Base-by-base conservation (phyloP, 1,284 basidiomycete species). In the Microbotryum saponariae region DNA sequence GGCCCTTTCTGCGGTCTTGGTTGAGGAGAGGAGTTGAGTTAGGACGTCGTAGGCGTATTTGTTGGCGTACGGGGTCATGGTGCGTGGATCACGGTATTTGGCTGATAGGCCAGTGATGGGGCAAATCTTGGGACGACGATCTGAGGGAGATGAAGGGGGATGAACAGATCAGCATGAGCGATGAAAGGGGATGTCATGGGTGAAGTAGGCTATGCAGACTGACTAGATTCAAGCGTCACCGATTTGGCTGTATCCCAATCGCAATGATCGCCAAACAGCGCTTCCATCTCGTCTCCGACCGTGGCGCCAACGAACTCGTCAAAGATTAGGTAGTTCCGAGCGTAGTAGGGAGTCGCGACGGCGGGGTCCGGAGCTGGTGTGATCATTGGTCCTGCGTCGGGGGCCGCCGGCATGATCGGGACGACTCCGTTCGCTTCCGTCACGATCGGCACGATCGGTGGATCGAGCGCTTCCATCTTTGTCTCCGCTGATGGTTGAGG, bases 1-100 rank as follows among this genome's bases (percentile, higher is more conserved):
- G 7, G 31, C 31, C 31, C 7, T 7, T 16, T 42, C 16, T 14
- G 37, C 5, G 4, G 37, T 12, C 37, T 42, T 42, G 37, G 16
- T 42, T 42, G 37, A 42, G 2, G 37, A 42, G 14, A 42, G 37
- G 37, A 42, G 14, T 42, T 42, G 37, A 18, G 37, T 48, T 25
- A 66, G 51, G 29, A 52, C 79, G 44, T 80, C 72, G 72, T 82
- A 92, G 14, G 87, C 87, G n/a, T 77, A 75, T 6, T 81, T 72
- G 65, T 85, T 82, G 3, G 88, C 86, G 72, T 83, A 92, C 0
- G 89, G 87, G 3, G 87, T 84, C 10, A 85, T 84, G 0, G 85
- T 85, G 46, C 83, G 78, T 4, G 89, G 88, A 72, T 91, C 89
- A 45, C 82, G 73, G 71, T 91, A 92, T 33, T 78, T 69, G 0